Evolutionary conservation across 2,329 filamentous ascomycete genomes (phyloP), one percentile per base, ranked within the genome.

Genomic region (Aureobasidium vineae): DNA sequence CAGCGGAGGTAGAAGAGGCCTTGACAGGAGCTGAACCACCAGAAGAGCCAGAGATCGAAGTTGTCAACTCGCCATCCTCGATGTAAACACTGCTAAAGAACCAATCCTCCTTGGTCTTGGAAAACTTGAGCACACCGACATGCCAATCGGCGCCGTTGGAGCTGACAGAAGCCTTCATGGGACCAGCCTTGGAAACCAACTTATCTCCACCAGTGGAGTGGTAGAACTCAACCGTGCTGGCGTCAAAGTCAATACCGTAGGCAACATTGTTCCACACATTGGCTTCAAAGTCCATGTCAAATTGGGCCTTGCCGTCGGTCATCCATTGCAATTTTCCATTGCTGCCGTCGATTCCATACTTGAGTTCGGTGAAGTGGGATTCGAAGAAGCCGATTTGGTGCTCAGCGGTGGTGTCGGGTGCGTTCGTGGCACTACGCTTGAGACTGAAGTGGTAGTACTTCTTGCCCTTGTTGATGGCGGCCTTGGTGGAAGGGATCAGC

Each of bases 191-290:
- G 73, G 85, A 82, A 65, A 77, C 81, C 26, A 91, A 78, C 23
- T 83, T 77, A 41, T 83, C 82, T 16, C 79, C 79, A 41, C 87
- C 88, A 19, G 85, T 88, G 0, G 87, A 90, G 76, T 90, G 87
- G 84, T 87, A 91, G 77, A 91, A 86, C 15, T 83, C 84, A 36
- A 91, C 87, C 5, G 82, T 85, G 70, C 82, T 79, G 45, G 79
- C 83, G 19, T 76, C 77, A 72, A 91, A 92, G 79, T 91, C 84
- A 68, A 90, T 89, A 74, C 87, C 88, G 72, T 90, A 91, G 56
- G 88, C 89, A 71, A 90, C 82, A 74, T 92, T 92, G 76, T 91
- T 88, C 89, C 89, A 91, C 13, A 87, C 84, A 47, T 82, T 85
- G 1, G 88, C 80, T 63, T 81, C 81, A 75, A 88, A 87, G 68